These are phyloP conservation scores for Penicillium verrucosum DNA, from an alignment of 2,329 filamentous ascomycete species.

Conservation along the genomic window DNA sequence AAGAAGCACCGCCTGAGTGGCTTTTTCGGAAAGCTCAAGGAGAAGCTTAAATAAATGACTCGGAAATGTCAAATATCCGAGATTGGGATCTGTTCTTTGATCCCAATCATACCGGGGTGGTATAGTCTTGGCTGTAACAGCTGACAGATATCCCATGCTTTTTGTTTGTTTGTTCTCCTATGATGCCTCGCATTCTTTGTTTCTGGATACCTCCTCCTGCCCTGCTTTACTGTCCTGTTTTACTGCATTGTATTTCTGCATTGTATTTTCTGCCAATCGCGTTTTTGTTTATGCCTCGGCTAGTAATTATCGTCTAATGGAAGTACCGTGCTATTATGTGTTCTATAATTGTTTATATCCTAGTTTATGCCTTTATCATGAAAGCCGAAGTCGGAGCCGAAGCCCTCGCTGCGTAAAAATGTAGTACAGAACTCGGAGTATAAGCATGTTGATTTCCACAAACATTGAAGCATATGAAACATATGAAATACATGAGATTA, in stretches of 20 bases:
- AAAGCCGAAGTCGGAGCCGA: slow-evolving; percentile 4
- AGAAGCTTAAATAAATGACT: slow-evolving; percentile 46
- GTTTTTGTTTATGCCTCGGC: slow-evolving; percentile 14
- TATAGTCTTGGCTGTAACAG: slow-evolving; percentile 1
- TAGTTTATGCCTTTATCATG: neutral
- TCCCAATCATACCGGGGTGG: neutral
- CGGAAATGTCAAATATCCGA: neutral
- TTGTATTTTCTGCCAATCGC: slow-evolving; percentile 16
- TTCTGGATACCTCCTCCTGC: slow-evolving; percentile 29
- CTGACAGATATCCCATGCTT: neutral
- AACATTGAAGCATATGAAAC: neutral
- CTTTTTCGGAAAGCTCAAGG: slow-evolving; percentile 57
- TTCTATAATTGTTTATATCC: neutral
- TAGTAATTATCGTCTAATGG: slow-evolving; percentile 18
- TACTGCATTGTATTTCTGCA: slow-evolving; percentile 25
- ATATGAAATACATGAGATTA: neutral
- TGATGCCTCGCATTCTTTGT: slow-evolving; percentile 9
- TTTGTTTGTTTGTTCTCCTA: neutral
- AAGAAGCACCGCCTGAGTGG: slow-evolving; percentile 65
- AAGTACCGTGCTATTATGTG: slow-evolving; percentile 3
- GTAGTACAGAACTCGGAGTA: slow-evolving; percentile 4
- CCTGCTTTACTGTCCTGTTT: slow-evolving; percentile 17
- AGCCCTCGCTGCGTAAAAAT: slow-evolving; percentile 1
- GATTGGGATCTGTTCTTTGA: neutral
- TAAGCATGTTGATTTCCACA: neutral